Percentiles rank a stretch among this genome's conserved stretches.
These are phyloP conservation scores for Periconia digitata DNA, from an alignment of 2,329 filamentous ascomycete species.

Conservation along the genomic window DNA sequence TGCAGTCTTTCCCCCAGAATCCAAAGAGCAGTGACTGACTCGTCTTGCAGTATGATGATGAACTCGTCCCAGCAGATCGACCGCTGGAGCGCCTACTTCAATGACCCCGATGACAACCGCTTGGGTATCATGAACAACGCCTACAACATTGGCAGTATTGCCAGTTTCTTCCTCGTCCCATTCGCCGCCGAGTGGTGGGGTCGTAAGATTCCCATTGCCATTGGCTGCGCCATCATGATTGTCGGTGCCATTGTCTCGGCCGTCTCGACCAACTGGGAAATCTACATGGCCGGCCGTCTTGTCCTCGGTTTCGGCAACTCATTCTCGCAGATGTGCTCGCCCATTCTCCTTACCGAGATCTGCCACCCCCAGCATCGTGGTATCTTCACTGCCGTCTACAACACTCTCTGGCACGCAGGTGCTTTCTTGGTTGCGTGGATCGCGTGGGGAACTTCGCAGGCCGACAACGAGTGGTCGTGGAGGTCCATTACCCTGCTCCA, in stretches of 20 bases:
- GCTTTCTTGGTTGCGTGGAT: constrained; percentile 60
- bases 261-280: constrained; percentile 26
- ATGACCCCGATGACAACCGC: constrained; percentile 40
- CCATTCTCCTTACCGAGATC: constrained; percentile 65
- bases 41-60: constrained; percentile 43
- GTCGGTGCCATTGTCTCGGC: constrained; percentile 40
- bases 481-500: constrained; percentile 57
- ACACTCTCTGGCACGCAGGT: constrained; percentile 67
- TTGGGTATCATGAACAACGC: constrained; percentile 51
- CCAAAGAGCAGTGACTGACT: constrained; percentile 6
- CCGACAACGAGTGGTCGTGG: constrained; percentile 52
- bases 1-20: neutral
- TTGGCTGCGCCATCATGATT: constrained; percentile 50
- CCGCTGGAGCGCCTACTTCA: constrained; percentile 42
- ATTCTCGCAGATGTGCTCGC: constrained; percentile 64
- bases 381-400: constrained; percentile 66
- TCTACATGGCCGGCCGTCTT: constrained; percentile 63
- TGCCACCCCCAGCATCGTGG: constrained; percentile 69
- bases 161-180: constrained; percentile 37
- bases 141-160: constrained; percentile 46
- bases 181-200: constrained; percentile 47
- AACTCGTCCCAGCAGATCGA: constrained; percentile 48
- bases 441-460: constrained; percentile 46
- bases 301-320: constrained; percentile 69
- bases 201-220: constrained; percentile 45